Conservation (phyloP, 139 green algal species). For the Coelastrella sp. region DNA sequence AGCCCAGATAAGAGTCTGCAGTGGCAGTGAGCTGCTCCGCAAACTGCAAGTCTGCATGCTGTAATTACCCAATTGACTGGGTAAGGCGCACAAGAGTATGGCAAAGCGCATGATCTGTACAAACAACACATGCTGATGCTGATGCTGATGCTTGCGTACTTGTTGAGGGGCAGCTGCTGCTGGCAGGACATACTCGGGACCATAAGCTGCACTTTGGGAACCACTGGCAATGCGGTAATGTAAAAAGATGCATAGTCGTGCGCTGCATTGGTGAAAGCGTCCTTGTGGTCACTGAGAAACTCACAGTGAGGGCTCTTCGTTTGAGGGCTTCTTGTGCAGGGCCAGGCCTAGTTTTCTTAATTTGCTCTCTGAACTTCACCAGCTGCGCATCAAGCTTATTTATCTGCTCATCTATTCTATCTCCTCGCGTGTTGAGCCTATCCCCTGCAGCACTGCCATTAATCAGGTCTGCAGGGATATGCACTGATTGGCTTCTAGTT, state of each 20-base stretch:
- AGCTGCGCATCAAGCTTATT: conserved; percentile 93
- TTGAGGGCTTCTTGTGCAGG: conserved; percentile 94
- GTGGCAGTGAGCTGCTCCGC: too few species aligned
- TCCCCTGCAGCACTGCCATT: neutral
- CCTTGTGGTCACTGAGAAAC: neutral
- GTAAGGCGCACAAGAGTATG: too few species aligned
- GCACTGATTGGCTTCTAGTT: neutral
- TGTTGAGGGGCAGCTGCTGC: too few species aligned
- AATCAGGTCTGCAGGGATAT: neutral
- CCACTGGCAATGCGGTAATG: neutral
- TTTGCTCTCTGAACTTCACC: conserved; percentile 87
- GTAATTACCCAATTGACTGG: too few species aligned
- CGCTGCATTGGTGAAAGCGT: neutral
- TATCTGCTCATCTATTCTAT: conserved; percentile 96
- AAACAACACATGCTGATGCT: too few species aligned
- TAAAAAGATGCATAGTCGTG: neutral
- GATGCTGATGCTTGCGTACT: too few species aligned
- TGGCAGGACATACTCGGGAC: too few species aligned
- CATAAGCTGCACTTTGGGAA: too few species aligned
- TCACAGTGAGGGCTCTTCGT: conserved; percentile 81
- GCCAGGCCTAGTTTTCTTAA: conserved; percentile 86
- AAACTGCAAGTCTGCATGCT: too few species aligned
- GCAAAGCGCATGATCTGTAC: too few species aligned
- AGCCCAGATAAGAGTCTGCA: neutral
- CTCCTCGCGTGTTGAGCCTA: neutral